phyloP scores from a whole-genome alignment of 495 filamentous ascomycete species.

The Lindgomyces ingoldianus region DNA sequence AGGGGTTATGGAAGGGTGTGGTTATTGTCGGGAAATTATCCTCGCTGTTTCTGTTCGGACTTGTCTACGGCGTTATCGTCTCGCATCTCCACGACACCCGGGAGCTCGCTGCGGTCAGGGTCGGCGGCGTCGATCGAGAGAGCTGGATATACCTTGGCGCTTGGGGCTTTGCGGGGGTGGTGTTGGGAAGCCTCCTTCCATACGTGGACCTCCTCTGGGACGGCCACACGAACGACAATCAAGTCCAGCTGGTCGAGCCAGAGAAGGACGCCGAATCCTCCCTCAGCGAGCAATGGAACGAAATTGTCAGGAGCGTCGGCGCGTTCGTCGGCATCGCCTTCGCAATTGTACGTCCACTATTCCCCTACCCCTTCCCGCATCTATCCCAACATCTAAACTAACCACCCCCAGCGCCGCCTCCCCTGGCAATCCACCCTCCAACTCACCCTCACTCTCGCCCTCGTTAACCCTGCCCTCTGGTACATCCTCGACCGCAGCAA shows the following conservation, averaged over 20 bases:
- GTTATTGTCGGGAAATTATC: slow-evolving; percentile 58
- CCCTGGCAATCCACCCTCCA: slow-evolving; percentile 94
- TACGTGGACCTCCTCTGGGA: slow-evolving; percentile 76
- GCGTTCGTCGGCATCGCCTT: slow-evolving; percentile 96
- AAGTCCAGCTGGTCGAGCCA: slow-evolving; percentile 9
- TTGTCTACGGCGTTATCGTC: slow-evolving; percentile 81
- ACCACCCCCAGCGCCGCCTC: slow-evolving; percentile 65
- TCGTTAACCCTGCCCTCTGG: slow-evolving; percentile 94
- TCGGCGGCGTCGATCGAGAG: slow-evolving; percentile 58
- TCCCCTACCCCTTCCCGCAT: background rate
- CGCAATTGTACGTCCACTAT: slow-evolving; percentile 70
- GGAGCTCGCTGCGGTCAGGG: slow-evolving; percentile 63
- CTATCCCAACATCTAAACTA: slow-evolving; percentile 16
- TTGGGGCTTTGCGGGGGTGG: slow-evolving; percentile 81
- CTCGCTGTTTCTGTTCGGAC: slow-evolving; percentile 77
- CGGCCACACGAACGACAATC: slow-evolving; percentile 24
- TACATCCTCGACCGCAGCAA: slow-evolving; percentile 90
- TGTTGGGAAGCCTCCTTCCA: slow-evolving; percentile 75
- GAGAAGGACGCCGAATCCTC: slow-evolving; percentile 34
- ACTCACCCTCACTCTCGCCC: slow-evolving; percentile 83
- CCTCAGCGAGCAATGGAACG: slow-evolving; percentile 70
- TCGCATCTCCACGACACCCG: slow-evolving; percentile 76
- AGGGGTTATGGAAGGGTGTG: slow-evolving; percentile 40
- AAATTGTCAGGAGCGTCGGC: slow-evolving; percentile 81
- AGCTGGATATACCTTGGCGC: slow-evolving; percentile 70